These are phyloP conservation scores for Forsythia suspensa DNA, from an alignment of 257 asterid species.

Conservation along the genomic window DNA sequence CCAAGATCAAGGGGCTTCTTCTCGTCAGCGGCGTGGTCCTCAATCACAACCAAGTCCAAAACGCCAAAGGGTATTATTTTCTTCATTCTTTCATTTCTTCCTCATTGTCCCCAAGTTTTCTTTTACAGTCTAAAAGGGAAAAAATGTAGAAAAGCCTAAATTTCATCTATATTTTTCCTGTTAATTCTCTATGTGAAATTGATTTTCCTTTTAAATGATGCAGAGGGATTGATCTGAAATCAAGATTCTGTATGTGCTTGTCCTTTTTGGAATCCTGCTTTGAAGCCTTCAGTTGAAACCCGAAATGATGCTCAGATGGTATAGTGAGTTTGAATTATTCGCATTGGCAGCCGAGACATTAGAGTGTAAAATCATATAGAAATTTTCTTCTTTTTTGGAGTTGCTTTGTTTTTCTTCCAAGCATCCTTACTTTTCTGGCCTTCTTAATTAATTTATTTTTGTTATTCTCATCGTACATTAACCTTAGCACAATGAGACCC, in stretches of 20 bases:
- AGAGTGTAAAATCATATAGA: slow-evolving; percentile 12
- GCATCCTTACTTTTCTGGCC: background rate
- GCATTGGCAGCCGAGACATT: slow-evolving; percentile 7
- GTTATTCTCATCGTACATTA: background rate
- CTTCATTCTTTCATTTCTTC: background rate
- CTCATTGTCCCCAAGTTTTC: background rate
- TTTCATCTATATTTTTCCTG: background rate
- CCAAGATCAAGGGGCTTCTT: slow-evolving; percentile 36
- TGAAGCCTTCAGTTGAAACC: slow-evolving; percentile 8
- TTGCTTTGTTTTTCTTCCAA: background rate
- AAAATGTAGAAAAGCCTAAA: background rate
- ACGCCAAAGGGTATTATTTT: slow-evolving; percentile 52
- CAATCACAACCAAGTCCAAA: slow-evolving; percentile 40
- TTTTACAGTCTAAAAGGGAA: background rate
- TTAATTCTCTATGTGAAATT: slow-evolving; percentile 6
- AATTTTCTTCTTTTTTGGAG: background rate
- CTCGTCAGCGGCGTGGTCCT: slow-evolving; percentile 34
- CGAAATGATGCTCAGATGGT: background rate
- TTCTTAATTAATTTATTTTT: background rate
- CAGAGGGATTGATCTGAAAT: slow-evolving; percentile 37
- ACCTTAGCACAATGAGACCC: background rate
- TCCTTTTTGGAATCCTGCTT: background rate
- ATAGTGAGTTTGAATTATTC: background rate
- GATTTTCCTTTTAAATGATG: slow-evolving; percentile 17
- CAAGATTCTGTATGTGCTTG: background rate